Percentiles rank a stretch among this genome's conserved stretches.
Evolutionary conservation across 2,329 filamentous ascomycete species (phyloP).

Genomic region (Leptosphaerulina australis): DNA sequence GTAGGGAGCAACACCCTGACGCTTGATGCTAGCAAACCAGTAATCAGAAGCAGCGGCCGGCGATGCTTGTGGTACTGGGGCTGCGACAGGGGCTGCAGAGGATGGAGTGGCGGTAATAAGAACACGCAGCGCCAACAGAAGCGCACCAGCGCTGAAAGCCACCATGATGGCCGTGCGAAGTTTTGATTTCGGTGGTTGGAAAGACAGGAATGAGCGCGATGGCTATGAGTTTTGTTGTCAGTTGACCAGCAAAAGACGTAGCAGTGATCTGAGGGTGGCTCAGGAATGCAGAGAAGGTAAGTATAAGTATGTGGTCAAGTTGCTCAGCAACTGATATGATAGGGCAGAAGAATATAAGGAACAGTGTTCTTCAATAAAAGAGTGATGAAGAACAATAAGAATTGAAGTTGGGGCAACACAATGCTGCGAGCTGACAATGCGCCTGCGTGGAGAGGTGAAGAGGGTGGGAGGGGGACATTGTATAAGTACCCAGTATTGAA

Average conservation of each 20-base stretch:
- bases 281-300: conserved; percentile 19
- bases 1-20: conserved; percentile 72
- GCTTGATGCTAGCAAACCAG: conserved; percentile 74
- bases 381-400: conserved; percentile 43
- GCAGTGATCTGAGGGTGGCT: conserved; percentile 14
- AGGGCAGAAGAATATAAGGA: conserved; percentile 22
- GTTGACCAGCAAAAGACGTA: conserved; percentile 38
- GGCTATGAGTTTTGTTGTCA: conserved; percentile 35
- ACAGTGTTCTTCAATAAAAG: conserved; percentile 33
- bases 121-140: conserved; percentile 47
- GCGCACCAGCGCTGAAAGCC: conserved; percentile 45
- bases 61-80: conserved; percentile 24
- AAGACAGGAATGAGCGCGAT: conserved; percentile 24
- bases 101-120: conserved; percentile 40
- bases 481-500: conserved; percentile 39
- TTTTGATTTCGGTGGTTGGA: conserved; percentile 24
- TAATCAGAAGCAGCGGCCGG: conserved; percentile 54
- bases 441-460: conserved; percentile 40
- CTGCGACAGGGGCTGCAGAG: conserved; percentile 35
- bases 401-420: conserved; percentile 34
- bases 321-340: conserved; percentile 29
- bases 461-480: conserved; percentile 30
- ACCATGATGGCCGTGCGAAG: conserved; percentile 45
- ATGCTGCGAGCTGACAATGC: conserved; percentile 37
- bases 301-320: conserved; percentile 16